Evolutionary conservation across 2,329 filamentous ascomycete genomes (phyloP), one percentile per base, ranked within the genome.

Genomic region (Lasiodiplodia gonubiensis): DNA sequence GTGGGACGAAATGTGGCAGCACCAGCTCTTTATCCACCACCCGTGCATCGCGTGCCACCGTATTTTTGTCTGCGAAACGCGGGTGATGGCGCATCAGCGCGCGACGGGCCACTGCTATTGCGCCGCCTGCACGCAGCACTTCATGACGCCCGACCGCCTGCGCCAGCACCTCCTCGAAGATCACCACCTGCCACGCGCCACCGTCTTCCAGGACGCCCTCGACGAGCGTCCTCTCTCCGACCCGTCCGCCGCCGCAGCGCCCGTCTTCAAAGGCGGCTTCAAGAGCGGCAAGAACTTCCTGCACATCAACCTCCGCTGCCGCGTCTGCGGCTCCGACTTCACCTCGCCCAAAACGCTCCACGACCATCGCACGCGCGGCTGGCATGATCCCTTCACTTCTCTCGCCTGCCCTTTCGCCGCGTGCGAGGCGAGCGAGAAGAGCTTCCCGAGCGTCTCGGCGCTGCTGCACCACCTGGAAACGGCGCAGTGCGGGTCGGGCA

Each of bases 31-130:
- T 8, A 63, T 64, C n/a, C 66, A 67, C 51, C 66, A 67, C 37
- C 57, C 66, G n/a, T 67, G 66, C 42, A 67, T 67, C 49, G 49
- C 57, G n/a, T 67, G 66, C 59, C 59, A 67, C 59, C 33, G n/a
- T 3, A 64, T 67, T 8, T 67, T 51, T 39, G 18, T 67, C 66
- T 57, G 66, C 57, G 66, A 67, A 27, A 30, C 49, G 25, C 57
- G 66, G 1, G 39, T 67, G 23, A 64, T 67, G 35, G 48, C 6
- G 5, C 66, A 67, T 18, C 66, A 67, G 25, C 57, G 59, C 18
- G 57, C 23, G 11, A 67, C 66, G 2, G 30, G 33, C 11, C 66
- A 67, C 57, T 67, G 66, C 51, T 27, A 67, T n/a, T 67, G 66
- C 49, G 25, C 57, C 14, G 51, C 23, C 27, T 67, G 66, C 59